phyloP scores from a whole-genome alignment of 2,329 filamentous ascomycete genomes.

The Cladosporium sp. region DNA sequence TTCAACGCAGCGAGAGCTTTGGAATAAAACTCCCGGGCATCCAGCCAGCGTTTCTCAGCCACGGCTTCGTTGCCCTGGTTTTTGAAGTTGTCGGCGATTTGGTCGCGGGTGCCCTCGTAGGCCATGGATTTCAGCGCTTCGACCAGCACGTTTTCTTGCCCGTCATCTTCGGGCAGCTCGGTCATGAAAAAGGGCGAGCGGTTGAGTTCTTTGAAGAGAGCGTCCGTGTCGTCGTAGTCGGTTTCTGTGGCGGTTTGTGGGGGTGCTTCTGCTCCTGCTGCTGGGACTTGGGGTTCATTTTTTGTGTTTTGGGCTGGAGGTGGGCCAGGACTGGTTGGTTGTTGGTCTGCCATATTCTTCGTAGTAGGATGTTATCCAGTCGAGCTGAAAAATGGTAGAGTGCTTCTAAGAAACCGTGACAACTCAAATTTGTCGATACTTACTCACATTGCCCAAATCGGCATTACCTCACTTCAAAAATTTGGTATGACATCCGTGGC shows the following conservation, averaged over 20 bases:
- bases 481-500: no score
- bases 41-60: constrained; percentile 64
- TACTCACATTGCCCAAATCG: background rate
- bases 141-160: constrained; percentile 70
- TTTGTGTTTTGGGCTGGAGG: background rate
- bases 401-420: no score
- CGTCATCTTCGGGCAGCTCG: constrained; percentile 61
- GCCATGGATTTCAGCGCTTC: constrained; percentile 85
- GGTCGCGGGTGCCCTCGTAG: constrained; percentile 84
- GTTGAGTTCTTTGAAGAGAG: constrained; percentile 61
- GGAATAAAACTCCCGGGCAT: constrained; percentile 87
- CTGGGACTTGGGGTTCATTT: background rate
- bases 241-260: constrained; percentile 40
- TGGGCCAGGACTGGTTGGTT: background rate
- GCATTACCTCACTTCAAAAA: background rate
- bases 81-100: constrained; percentile 80
- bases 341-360: constrained; percentile 3
- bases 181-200: constrained; percentile 93
- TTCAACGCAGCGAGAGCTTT: constrained; percentile 74
- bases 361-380: no score
- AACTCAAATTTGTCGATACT: background rate
- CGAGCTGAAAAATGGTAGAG: no score
- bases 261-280: background rate
- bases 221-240: constrained; percentile 53
- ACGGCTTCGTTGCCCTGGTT: constrained; percentile 91